Conservation (phyloP, 2,329 filamentous ascomycete genomes). For the Penicillium sp. region DNA sequence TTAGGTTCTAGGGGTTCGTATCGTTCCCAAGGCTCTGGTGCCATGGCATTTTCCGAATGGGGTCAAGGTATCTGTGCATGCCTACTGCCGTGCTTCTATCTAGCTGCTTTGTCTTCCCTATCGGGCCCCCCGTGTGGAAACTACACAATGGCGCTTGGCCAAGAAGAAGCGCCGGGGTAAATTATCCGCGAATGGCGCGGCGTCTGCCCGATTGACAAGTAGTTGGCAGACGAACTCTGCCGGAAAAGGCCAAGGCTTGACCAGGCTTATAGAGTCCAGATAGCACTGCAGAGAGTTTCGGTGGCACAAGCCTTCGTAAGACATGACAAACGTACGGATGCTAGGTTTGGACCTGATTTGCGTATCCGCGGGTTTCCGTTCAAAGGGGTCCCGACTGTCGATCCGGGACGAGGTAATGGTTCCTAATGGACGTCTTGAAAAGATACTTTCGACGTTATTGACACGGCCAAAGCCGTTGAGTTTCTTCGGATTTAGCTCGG, state of each 20-base stretch:
- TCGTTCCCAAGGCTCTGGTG: background rate
- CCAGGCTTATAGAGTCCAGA: background rate
- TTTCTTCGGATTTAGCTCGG: background rate
- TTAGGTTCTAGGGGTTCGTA: background rate
- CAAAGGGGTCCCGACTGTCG: constrained; percentile 11
- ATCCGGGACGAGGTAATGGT: constrained; percentile 19
- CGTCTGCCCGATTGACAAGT: constrained; percentile 5
- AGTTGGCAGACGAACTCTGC: constrained; percentile 2
- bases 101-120: background rate
- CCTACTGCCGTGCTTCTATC: background rate
- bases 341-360: background rate
- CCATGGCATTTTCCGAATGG: background rate
- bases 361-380: constrained; percentile 5
- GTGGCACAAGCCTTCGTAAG: background rate
- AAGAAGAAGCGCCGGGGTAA: background rate
- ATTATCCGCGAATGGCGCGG: constrained; percentile 1
- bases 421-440: constrained; percentile 15
- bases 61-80: background rate
- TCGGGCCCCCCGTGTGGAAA: background rate
- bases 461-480: background rate
- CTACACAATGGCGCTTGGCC: background rate
- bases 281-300: background rate
- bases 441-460: background rate
- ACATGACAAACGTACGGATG: background rate
- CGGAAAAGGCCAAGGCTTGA: background rate